Evolutionary conservation across 2,329 filamentous ascomycete genomes (phyloP), one percentile per base, ranked within the genome.

Genomic region (Orbilia oligospora): DNA sequence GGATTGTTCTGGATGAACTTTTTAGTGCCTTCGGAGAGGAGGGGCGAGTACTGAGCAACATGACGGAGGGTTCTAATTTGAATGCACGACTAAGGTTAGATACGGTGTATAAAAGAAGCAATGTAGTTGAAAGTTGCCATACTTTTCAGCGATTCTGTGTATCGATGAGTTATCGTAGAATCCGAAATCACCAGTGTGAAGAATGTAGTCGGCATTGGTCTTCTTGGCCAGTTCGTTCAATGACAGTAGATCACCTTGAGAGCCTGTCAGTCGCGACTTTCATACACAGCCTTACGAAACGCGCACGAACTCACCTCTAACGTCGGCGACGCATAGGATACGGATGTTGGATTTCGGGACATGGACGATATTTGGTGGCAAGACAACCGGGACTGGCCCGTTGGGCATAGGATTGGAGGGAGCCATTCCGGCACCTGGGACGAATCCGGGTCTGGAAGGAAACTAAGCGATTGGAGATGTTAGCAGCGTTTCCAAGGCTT

Each of bases 141-240:
- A 97, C 93, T 99, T 99, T 86, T 99, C 96, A 48, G 96, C 96
- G 87, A 99, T 98, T 83, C 96, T 92, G 83, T 98, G 95, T 81
- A 99, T 87, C 41, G 96, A 99, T 69, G 91, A 93, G 83, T 97
- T 92, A 85, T 99, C 96, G 87, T 99, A 99, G 87, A 99, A 99
- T 80, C 96, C 96, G 84, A 99, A 99, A 85, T 99, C 96, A 85
- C 96, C 96, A 20, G 96, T 99, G 86, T 99, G 96, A 83, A 99
- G 94, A 85, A 99, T 97, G 87, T 97, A 94, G 86, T 97, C 94
- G 83, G 96, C 96, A 84, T 92, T 92, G 80, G 96, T 95, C 84
- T 96, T 92, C 86, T 93, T 97, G 81, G 96, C 96, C 80, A 99
- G 91, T 80, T 98, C 94, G 86, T 99, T 99, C 83, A 99, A 88